phyloP scores from a whole-genome alignment of 176 grass and related monocot species.

The bread wheat (Triticum aestivum) region IWGSC_CS_RefSeq_v2.1 NC_057794.1:587646949-587647448 shows the following conservation, averaged over 20 bases:
- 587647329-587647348: slow-evolving; percentile 15
- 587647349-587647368: background rate
- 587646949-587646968: too few species aligned
- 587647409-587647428: background rate
- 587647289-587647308: slow-evolving; percentile 1
- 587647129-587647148: background rate
- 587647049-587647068: background rate
- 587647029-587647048: background rate
- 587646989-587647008: too few species aligned
- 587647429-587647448: slow-evolving; percentile 16
- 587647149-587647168: background rate
- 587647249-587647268: slow-evolving; percentile 23
- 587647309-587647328: slow-evolving; percentile 10
- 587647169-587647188: background rate
- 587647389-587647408: background rate
- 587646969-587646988: too few species aligned
- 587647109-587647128: background rate
- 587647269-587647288: slow-evolving; percentile 26
- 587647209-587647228: background rate
- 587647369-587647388: background rate
- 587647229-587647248: slow-evolving; percentile 13
- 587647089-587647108: background rate
- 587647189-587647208: background rate
- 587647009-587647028: background rate
- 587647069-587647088: background rate